phyloP scores from a whole-genome alignment of 345 rosid species.

The Camelina laxa region DNA sequence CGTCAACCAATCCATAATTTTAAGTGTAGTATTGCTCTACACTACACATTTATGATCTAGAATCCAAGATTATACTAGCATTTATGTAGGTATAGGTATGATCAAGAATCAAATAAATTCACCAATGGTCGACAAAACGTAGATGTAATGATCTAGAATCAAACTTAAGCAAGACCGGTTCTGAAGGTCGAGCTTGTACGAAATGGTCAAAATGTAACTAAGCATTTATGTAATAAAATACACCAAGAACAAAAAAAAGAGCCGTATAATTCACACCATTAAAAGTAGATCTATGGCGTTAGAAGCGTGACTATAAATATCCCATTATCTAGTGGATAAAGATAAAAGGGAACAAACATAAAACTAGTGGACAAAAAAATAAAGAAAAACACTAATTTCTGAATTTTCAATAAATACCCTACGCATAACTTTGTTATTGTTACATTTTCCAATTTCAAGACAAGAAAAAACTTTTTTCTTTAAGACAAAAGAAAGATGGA shows the following conservation, averaged over 20 bases:
- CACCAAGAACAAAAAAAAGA: background rate
- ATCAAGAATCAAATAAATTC: too few species aligned
- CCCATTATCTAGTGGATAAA: conserved; percentile 17
- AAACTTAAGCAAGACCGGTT: background rate
- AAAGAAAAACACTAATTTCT: background rate
- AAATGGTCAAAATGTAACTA: background rate
- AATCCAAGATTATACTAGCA: background rate
- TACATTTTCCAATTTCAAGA: conserved; percentile 17
- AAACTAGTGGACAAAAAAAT: conserved; percentile 29
- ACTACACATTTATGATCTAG: background rate
- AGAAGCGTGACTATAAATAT: conserved; percentile 13
- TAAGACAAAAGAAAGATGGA: conserved; percentile 34
- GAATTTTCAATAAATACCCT: conserved; percentile 23
- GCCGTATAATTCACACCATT: too few species aligned
- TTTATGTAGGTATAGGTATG: too few species aligned
- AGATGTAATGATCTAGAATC: too few species aligned
- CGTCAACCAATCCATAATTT: background rate
- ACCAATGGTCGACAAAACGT: too few species aligned
- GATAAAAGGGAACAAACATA: background rate
- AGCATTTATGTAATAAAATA: conserved; percentile 3
- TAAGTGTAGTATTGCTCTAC: background rate
- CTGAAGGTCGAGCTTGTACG: background rate
- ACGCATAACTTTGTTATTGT: background rate
- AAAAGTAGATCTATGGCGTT: conserved; percentile 1
- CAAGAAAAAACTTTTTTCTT: background rate